phyloP scores from a whole-genome alignment of 179 eudicot genomes.

The Silene coronaria region DNA sequence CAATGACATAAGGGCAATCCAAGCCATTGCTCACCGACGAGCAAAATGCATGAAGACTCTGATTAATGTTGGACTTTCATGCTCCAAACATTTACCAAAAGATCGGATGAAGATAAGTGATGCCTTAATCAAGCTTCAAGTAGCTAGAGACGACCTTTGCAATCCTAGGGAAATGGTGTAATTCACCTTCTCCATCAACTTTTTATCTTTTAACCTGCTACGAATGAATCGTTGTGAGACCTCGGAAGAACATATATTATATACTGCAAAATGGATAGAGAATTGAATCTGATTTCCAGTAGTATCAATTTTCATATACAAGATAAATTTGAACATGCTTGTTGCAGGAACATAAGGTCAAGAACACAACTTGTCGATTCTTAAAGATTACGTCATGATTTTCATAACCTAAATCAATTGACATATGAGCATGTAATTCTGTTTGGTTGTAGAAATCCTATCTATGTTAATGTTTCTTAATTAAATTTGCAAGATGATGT shows the following conservation, averaged over 20 bases:
- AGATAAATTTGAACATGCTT: neutral
- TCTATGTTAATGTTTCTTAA: too few relatives aligned
- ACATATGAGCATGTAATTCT: too few relatives aligned
- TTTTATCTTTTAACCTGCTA: neutral
- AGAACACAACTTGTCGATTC: neutral
- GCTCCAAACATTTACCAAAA: slow-evolving; percentile 14
- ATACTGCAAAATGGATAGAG: neutral
- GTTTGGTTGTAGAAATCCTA: too few relatives aligned
- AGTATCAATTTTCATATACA: neutral
- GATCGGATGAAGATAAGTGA: slow-evolving; percentile 3
- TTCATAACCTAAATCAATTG: neutral
- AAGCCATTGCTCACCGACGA: neutral
- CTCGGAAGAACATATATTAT: neutral
- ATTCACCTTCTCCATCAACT: neutral
- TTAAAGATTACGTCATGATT: neutral
- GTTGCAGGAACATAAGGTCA: neutral
- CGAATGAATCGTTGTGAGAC: neutral
- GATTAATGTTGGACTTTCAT: slow-evolving; percentile 18
- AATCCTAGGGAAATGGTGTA: neutral
- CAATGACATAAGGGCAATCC: neutral
- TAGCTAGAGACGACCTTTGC: slow-evolving; percentile 1
- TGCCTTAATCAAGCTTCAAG: slow-evolving; percentile 4
- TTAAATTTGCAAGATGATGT: too few relatives aligned
- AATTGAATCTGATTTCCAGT: neutral
- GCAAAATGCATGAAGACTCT: neutral